Evolutionary conservation across 1,139 yeast species (phyloP), one percentile per base, ranked within the genome.

Genomic region (Starmera stellimalicola): DNA sequence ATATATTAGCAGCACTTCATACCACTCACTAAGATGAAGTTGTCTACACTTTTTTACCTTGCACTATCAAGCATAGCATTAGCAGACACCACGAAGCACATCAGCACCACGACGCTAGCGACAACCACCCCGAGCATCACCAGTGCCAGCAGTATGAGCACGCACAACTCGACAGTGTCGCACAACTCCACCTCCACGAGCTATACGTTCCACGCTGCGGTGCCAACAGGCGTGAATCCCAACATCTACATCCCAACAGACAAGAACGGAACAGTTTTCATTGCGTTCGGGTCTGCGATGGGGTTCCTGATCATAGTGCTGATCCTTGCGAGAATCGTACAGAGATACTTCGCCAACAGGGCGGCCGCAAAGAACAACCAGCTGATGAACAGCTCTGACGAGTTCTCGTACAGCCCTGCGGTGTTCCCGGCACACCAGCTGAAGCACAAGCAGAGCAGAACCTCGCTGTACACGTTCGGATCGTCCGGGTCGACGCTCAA

Each of bases 211-310:
- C 60, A 76, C 2, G 62, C 71, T 1, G 73, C 74, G 8, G 82
- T 87, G 5, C 62, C 76, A 32, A 35, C 50, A 17, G 60, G 57
- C 30, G 48, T 50, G 34, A 79, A 80, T 55, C 85, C 87, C 11
- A 73, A 66, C 45, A 63, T 80, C 29, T 47, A 62, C 17, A 57
- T 63, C 26, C 59, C 70, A 22, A 53, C 48, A 10, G 63, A 70
- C 33, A 77, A 80, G 2, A 64, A 67, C 35, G 91, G 91, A 2
- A 77, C 88, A 2, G 83, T 80, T 4, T 82, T 80, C 55, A 79
- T 81, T 37, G 82, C 81, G 0, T 77, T 79, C 30, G 93, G 91
- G 1, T 65, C 77, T 63, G 76, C 35, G 66, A 76, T 26, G 76
- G 51, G 44, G 3, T 19, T 42, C 2, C 6, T 47, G 1, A 16